Conservation (phyloP, 257 asterid genomes). For the Linderniella brevidens region DNA sequence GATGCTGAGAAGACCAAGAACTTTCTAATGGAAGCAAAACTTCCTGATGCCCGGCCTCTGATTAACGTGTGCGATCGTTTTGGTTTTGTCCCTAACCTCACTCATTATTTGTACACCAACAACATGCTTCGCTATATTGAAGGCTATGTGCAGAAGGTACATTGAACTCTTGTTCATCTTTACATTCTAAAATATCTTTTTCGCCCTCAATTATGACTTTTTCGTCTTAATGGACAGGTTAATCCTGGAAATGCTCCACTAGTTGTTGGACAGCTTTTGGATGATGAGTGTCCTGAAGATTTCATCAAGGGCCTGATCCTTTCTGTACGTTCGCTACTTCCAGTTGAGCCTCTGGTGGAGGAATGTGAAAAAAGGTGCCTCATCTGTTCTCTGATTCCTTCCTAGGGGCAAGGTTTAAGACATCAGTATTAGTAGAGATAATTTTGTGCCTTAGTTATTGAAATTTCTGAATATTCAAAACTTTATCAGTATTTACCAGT, state of each 20-base stretch:
- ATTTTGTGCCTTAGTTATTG: too few species aligned
- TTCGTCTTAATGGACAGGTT: constrained; percentile 42
- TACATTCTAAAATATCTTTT: neutral
- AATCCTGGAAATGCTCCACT: constrained; percentile 99
- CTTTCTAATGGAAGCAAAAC: constrained; percentile 97
- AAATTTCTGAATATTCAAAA: too few species aligned
- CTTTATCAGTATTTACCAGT: too few species aligned
- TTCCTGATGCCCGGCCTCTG: constrained; percentile 96
- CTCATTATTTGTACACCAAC: constrained; percentile 80
- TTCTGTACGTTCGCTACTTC: constrained; percentile 95
- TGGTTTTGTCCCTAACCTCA: constrained; percentile 96
- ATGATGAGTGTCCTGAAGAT: constrained; percentile 98
- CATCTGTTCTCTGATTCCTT: neutral
- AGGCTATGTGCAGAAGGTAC: constrained; percentile 98
- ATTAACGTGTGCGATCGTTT: constrained; percentile 97
- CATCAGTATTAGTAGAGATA: too few species aligned
- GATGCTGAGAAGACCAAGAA: constrained; percentile 92
- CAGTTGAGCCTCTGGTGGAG: constrained; percentile 95
- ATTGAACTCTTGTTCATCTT: constrained; percentile 1
- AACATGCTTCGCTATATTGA: constrained; percentile 98
- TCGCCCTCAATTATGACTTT: neutral
- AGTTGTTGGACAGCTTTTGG: constrained; percentile 96
- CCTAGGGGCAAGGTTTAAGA: too few species aligned
- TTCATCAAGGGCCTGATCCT: constrained; percentile 91
- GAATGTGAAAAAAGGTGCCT: constrained; percentile 95